A percentile compares a stretch with the other conserved stretches of the same genome.
phyloP scores from a whole-genome alignment of 148 eudicot genomes.

The Rhododendron ovatum region DNA sequence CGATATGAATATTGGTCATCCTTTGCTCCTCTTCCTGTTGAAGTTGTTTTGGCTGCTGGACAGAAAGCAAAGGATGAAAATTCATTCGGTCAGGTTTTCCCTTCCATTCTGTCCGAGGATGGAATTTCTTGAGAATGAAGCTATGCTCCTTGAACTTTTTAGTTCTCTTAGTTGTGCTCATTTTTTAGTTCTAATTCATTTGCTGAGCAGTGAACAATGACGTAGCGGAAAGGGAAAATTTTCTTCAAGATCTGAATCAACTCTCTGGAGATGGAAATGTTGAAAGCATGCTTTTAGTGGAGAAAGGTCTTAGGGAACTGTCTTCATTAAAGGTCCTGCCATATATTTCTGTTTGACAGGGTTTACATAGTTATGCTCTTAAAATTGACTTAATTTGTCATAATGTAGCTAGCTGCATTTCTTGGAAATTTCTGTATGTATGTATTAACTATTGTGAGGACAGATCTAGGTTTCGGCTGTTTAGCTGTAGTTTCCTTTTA shows the following conservation, averaged over 20 bases:
- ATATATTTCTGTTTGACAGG: neutral
- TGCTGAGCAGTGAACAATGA: constrained; percentile 48
- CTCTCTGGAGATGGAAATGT: constrained; percentile 54
- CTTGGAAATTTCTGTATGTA: neutral
- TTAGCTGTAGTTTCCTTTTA: neutral
- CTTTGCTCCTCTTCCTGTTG: constrained; percentile 68
- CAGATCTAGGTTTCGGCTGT: neutral
- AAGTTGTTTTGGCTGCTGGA: constrained; percentile 77
- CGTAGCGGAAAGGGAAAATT: constrained; percentile 42
- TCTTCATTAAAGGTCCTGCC: constrained; percentile 61
- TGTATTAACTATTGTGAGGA: neutral
- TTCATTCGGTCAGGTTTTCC: constrained; percentile 31
- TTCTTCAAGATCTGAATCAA: constrained; percentile 26
- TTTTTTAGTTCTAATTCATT: constrained; percentile 6
- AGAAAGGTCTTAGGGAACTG: constrained; percentile 82
- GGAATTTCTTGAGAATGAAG: neutral
- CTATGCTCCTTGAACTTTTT: neutral
- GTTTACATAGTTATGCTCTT: neutral
- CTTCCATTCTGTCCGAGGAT: neutral
- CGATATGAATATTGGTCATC: constrained; percentile 86
- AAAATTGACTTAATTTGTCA: neutral
- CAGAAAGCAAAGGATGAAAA: constrained; percentile 73
- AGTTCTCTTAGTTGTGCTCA: neutral
- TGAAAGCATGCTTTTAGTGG: constrained; percentile 92
- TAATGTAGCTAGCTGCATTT: neutral